Evolutionary conservation across 805 yeast species (phyloP), one percentile per base, ranked within the genome.

Genomic region (Huiozyma naganishii): DNA sequence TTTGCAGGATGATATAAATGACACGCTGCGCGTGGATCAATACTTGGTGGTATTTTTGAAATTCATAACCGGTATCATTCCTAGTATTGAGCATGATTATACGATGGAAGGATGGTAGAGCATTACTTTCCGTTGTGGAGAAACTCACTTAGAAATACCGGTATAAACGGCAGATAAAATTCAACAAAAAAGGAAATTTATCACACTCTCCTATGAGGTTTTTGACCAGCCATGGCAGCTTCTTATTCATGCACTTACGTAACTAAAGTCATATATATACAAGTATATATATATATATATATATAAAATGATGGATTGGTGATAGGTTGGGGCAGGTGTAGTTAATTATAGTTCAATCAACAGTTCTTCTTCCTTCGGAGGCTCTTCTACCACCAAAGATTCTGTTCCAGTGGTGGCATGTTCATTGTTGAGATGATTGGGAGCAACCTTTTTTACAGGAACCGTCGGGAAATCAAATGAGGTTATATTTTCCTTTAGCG

Each of bases 31-130:
- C 29, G 97, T 83, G 1, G 97, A 92, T 61, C 97, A 89, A 59
- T 92, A 92, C 59, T 66, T 92, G 51, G 72, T 92, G 33, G 81
- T 90, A 11, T 92, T 92, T 61, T 71, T 92, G 56, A 92, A 92
- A 65, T 92, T 92, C 58, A 90, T 92, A 40, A 84, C 97, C 7
- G 86, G 97, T 67, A 97, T 92, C 7, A 89, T 95, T 1, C 98
- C 98, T 0, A 95, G 97, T 12, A 89, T 92, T 45, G 95, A 90
- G 66, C 94, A 90, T 63, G 98, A 92, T 56, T 88, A 88, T 60
- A 92, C 98, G n/a, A 92, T 90, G 97, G 89, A 88, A 61, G 97
- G 95, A 1, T 76, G 83, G 57, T 82, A 17, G 23, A 17, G 23
- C 23, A 17, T 17, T 17, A 17, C 23, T 17, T 17, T 17, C 23